Conservation (phyloP, 371 early-diverging fungal genomes). For the Zychaea mexicana region DNA sequence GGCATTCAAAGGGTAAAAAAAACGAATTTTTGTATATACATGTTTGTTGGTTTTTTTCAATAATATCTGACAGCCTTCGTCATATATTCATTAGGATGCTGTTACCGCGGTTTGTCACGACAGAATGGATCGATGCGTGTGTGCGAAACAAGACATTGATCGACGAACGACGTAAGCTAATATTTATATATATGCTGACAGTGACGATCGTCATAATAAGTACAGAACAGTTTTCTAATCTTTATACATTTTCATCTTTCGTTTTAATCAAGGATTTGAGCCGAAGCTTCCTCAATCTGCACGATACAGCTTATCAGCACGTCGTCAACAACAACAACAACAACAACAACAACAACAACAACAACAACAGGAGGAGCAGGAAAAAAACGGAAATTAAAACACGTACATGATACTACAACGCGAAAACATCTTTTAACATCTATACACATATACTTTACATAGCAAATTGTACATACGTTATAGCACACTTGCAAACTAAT, state of each 20-base stretch:
- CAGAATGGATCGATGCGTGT: slow-evolving; percentile 23
- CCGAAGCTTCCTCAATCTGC: slow-evolving; percentile 12
- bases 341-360: no score
- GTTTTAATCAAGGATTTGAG: slow-evolving; percentile 8
- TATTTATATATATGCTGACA: neutral
- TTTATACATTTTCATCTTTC: neutral
- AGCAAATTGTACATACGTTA: no score
- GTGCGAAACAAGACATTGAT: slow-evolving; percentile 15
- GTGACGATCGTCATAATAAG: neutral
- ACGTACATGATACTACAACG: no score
- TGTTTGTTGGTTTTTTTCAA: neutral
- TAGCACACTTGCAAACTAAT: no score
- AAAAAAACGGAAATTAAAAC: no score
- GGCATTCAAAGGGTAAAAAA: slow-evolving; percentile 18
- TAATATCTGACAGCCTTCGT: neutral
- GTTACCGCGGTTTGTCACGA: slow-evolving; percentile 20
- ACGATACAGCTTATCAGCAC: neutral
- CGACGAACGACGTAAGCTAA: slow-evolving; percentile 22
- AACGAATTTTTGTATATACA: neutral
- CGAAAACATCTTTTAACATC: no score
- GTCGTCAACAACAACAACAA: no score
- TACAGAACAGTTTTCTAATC: neutral
- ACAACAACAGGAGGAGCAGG: no score
- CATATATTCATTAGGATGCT: neutral
- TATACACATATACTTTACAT: no score